phyloP scores from a whole-genome alignment of 305 asterid species.

The Fraxinus paxiana region DNA sequence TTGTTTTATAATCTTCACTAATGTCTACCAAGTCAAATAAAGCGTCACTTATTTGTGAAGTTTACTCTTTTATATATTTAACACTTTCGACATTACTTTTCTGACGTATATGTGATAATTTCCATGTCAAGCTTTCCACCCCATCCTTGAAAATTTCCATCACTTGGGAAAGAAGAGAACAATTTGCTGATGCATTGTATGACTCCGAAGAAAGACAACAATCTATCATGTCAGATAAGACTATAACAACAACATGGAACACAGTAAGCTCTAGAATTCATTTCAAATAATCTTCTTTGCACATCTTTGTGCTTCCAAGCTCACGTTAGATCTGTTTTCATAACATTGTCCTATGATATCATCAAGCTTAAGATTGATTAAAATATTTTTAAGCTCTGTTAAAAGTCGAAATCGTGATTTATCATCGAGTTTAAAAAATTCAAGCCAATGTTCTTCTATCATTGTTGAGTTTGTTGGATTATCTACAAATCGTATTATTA shows the following conservation, averaged over 20 bases:
- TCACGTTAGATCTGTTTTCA: not conserved
- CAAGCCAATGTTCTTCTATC: not conserved
- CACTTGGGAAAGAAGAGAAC: not conserved
- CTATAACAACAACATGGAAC: not conserved
- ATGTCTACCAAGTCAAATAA: not conserved
- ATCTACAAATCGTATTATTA: not conserved
- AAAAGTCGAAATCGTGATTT: not conserved
- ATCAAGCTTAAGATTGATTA: not conserved
- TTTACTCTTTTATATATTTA: no score
- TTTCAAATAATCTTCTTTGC: not conserved
- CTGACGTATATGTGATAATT: not conserved
- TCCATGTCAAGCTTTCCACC: not conserved
- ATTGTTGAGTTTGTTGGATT: not conserved
- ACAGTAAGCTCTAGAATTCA: not conserved
- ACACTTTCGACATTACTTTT: not conserved
- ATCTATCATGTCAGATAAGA: not conserved
- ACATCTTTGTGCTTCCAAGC: not conserved
- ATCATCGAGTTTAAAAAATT: not conserved
- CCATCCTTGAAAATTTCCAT: not conserved
- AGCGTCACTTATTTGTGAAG: not conserved
- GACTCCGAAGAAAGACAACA: not conserved
- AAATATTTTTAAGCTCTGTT: no score
- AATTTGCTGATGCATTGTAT: no score
- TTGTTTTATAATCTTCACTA: not conserved
- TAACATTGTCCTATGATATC: no score